phyloP scores from a whole-genome alignment of 106 monocot species.

The Dendrobium officinale region DNA sequence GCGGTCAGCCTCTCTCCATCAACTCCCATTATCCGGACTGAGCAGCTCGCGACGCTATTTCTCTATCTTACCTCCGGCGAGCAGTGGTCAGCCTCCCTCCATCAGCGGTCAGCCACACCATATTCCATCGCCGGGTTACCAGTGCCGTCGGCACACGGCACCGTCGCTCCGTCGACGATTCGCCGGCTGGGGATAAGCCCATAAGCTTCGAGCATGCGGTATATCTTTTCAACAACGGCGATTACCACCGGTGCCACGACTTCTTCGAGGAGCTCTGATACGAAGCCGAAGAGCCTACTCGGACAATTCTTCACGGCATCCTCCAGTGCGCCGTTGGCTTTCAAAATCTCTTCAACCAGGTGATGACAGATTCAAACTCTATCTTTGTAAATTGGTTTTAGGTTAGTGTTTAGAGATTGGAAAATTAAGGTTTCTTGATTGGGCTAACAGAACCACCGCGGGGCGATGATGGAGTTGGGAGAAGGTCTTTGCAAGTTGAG shows the following conservation, averaged over 20 bases:
- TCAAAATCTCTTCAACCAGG: constrained; percentile 88
- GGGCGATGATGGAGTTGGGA: constrained; percentile 93
- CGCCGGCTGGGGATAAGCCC: constrained; percentile 5
- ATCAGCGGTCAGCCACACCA: background rate
- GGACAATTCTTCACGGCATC: constrained; percentile 71
- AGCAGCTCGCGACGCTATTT: background rate
- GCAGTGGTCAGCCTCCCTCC: background rate
- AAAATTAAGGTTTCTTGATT: background rate
- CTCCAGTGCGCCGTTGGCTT: constrained; percentile 85
- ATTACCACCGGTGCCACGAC: constrained; percentile 80
- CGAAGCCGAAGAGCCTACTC: constrained; percentile 68
- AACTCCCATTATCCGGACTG: background rate
- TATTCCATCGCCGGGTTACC: background rate
- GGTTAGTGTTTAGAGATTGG: background rate
- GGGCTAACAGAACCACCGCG: constrained; percentile 63
- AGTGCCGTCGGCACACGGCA: constrained; percentile 5
- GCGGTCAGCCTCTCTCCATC: constrained; percentile 3
- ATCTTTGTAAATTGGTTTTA: background rate
- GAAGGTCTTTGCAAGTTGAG: constrained; percentile 85
- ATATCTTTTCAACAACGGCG: constrained; percentile 66
- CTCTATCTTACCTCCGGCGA: background rate
- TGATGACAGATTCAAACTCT: background rate
- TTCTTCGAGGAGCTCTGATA: constrained; percentile 79
- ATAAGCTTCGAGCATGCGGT: constrained; percentile 53
- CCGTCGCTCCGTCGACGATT: constrained; percentile 14